Conservation (phyloP, 2,329 filamentous ascomycete species). For the Fusarium begoniae region DNA sequence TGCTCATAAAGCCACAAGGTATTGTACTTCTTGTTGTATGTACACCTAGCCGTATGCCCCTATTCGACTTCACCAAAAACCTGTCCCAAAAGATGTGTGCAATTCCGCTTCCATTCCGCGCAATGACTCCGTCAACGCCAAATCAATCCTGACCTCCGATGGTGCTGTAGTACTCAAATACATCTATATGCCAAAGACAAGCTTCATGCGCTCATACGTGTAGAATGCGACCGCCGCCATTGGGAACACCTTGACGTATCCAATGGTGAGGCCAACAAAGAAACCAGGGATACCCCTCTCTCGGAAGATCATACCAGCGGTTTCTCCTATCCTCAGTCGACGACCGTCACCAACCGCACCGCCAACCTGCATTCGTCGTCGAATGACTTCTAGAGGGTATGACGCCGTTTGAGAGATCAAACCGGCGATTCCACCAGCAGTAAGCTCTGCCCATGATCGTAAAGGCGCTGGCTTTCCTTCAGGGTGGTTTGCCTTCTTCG, state of each 20-base stretch:
- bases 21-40: slow-evolving; percentile 13
- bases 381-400: slow-evolving; percentile 92
- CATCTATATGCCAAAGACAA: slow-evolving; percentile 69
- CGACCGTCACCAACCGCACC: slow-evolving; percentile 93
- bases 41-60: slow-evolving; percentile 16
- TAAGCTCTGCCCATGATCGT: slow-evolving; percentile 86
- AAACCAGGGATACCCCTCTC: slow-evolving; percentile 85
- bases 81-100: slow-evolving; percentile 17
- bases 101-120: slow-evolving; percentile 21
- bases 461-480: slow-evolving; percentile 75
- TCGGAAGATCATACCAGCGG: slow-evolving; percentile 75
- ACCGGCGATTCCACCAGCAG: slow-evolving; percentile 85
- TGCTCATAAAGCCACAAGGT: neutral
- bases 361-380: slow-evolving; percentile 94
- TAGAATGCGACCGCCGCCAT: slow-evolving; percentile 80
- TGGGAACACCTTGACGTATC: slow-evolving; percentile 92
- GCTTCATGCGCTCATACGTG: slow-evolving; percentile 72
- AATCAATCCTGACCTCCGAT: slow-evolving; percentile 11
- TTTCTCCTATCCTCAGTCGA: slow-evolving; percentile 80
- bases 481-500: slow-evolving; percentile 63
- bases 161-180: slow-evolving; percentile 7
- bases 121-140: slow-evolving; percentile 41
- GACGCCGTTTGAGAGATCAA: slow-evolving; percentile 90
- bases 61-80: slow-evolving; percentile 9
- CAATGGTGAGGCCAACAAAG: slow-evolving; percentile 92